Evolutionary conservation across 2,329 filamentous ascomycete genomes (phyloP), one percentile per base, ranked within the genome.

Genomic region (Trichoderma koningii): DNA sequence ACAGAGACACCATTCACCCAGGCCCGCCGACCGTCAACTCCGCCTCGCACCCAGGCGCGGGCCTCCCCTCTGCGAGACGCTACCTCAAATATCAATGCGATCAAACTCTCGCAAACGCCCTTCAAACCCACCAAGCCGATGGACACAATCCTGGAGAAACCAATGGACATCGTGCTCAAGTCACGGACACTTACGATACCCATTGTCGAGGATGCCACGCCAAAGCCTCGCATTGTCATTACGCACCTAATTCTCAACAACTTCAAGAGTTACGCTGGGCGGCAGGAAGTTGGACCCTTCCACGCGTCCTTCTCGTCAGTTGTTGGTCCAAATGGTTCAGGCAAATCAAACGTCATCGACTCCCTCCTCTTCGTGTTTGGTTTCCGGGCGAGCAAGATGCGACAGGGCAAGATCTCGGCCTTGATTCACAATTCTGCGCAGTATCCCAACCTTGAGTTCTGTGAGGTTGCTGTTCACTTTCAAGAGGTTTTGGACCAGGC

Each of bases 301-400:
- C 95, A 99, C 76, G 86, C 92, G 1, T 99, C 95, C 0, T 99
- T 99, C 79, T 97, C 95, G 1, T 97, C 95, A 0, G 95, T 99
- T 2, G 95, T 99, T 10, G 96, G 95, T 0, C 95, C 96, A 56
- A 99, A 99, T 75, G 95, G 95, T 67, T 99, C 95, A 10, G 95
- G 95, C 66, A 99, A 99, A 76, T 98, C 95, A 23, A 99, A 99
- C 72, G 96, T 99, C 68, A 99, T 99, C 74, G 95, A 99, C 78
- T 97, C 95, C 2, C 81, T 99, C 30, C 86, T 99, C 0, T 99
- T 99, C 73, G 95, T 99, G n/a, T 99, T 99, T 74, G 95, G 96
- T 62, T 99, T 99, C 81, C 89, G 95, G 66, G 95, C 95, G 48
- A 98, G 94, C 83, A 99, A 99, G 80, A 99, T 99, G 95, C 87